Evolutionary conservation across 805 yeast genomes (phyloP).

Genomic region (Zygoascus biomembranicola): DNA sequence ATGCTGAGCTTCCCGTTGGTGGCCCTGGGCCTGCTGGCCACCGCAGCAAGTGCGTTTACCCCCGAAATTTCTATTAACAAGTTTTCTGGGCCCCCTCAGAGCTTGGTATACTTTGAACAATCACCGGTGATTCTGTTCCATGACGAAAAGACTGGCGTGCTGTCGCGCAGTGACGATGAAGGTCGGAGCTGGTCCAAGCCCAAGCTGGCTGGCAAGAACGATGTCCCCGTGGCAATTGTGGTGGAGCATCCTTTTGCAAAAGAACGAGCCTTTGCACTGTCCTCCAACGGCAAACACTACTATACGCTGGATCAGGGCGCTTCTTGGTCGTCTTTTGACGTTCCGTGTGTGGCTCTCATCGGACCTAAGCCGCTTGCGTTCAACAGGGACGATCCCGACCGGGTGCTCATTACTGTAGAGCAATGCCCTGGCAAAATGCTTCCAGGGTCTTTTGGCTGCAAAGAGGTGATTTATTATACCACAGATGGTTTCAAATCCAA

Average conservation of each 20-base stretch:
- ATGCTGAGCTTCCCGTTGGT: neutral
- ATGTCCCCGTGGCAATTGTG: conserved; percentile 18
- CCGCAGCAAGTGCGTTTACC: conserved; percentile 6
- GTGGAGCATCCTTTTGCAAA: conserved; percentile 34
- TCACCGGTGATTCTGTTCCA: conserved; percentile 24
- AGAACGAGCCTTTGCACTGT: conserved; percentile 33
- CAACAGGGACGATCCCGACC: conserved; percentile 34
- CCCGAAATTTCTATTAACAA: conserved; percentile 10
- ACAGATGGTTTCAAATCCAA: conserved; percentile 36
- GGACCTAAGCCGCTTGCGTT: conserved; percentile 25
- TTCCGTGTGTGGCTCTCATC: conserved; percentile 24
- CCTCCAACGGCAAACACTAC: conserved; percentile 30
- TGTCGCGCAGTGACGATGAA: conserved; percentile 41
- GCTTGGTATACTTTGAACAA: conserved; percentile 29
- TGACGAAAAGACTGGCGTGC: conserved; percentile 15
- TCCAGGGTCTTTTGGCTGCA: conserved; percentile 26
- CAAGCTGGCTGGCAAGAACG: conserved; percentile 32
- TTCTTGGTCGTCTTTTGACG: conserved; percentile 33
- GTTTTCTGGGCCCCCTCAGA: conserved; percentile 14
- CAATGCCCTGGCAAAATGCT: conserved; percentile 28
- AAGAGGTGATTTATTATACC: conserved; percentile 35
- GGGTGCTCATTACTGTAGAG: conserved; percentile 32
- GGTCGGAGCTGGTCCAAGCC: conserved; percentile 36
- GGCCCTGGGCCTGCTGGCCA: neutral
- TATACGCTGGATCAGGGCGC: conserved; percentile 36